Percentiles rank a stretch among this genome's conserved stretches.
Evolutionary conservation across 352 stramenopile species (phyloP).

Genomic region (Pythium scleroteichum): DNA sequence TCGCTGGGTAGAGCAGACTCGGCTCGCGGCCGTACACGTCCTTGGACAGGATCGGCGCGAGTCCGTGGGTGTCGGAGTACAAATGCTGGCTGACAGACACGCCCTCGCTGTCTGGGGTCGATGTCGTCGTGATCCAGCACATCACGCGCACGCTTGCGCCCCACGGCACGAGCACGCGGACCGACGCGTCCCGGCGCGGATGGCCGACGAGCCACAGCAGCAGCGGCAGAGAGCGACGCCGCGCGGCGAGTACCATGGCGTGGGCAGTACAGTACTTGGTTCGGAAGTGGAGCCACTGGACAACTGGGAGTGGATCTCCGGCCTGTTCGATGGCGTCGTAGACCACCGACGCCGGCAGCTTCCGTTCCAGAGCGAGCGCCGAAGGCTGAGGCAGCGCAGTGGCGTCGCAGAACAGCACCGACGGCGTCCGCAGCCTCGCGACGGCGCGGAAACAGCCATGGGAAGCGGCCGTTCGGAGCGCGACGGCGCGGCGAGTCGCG

Average conservation of each 20-base stretch:
- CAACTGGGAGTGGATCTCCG: neutral
- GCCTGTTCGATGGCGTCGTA: slow-evolving; percentile 3
- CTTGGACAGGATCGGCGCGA: neutral
- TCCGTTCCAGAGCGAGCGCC: neutral
- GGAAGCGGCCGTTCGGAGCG: neutral
- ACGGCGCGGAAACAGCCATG: slow-evolving; percentile 1
- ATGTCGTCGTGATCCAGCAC: slow-evolving; percentile 4
- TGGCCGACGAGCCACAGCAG: slow-evolving; percentile 4
- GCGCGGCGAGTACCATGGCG: neutral
- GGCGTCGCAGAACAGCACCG: neutral
- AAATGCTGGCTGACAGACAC: neutral
- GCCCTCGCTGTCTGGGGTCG: neutral
- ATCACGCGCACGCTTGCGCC: neutral
- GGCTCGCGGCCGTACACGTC: neutral
- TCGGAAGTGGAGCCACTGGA: slow-evolving; percentile 3
- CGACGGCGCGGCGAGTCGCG: neutral
- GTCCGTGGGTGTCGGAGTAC: neutral
- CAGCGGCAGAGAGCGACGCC: neutral
- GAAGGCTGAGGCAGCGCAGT: neutral
- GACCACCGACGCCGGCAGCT: slow-evolving; percentile 6
- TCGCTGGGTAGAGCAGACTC: slow-evolving; percentile 4
- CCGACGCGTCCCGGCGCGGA: too few species aligned
- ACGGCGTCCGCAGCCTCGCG: neutral
- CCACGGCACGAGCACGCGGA: neutral
- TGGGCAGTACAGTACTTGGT: neutral